phyloP scores from a whole-genome alignment of 345 rosid species.

The Euphorbia lathyris region DNA sequence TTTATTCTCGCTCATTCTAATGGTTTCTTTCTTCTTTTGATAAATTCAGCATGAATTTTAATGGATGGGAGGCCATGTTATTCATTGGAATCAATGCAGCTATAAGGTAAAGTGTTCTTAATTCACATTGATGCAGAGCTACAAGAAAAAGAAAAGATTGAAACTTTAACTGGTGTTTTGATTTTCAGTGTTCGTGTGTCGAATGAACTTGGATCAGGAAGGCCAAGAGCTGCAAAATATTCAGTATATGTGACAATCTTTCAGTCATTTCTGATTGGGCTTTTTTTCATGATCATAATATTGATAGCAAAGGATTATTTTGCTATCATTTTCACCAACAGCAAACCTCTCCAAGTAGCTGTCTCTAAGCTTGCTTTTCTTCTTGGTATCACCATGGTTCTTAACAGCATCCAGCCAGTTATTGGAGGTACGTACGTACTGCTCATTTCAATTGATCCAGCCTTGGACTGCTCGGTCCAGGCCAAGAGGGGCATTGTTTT shows the following conservation, averaged over 20 bases:
- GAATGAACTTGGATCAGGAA: conserved; percentile 73
- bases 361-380: conserved; percentile 59
- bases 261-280: conserved; percentile 58
- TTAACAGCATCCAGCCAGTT: conserved; percentile 84
- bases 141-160: neutral
- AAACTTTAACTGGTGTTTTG: neutral
- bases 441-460: too few relatives aligned
- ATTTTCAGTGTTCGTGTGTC: conserved; percentile 65
- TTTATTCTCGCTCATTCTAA: neutral
- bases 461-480: too few relatives aligned
- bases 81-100: conserved; percentile 79
- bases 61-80: conserved; percentile 73
- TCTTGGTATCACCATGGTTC: conserved; percentile 76
- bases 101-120: conserved; percentile 39
- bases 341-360: conserved; percentile 44
- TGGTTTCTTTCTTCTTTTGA: neutral
- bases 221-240: conserved; percentile 75
- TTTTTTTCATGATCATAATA: conserved; percentile 55
- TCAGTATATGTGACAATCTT: conserved; percentile 50
- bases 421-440: conserved; percentile 61
- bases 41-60: conserved; percentile 63
- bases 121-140: neutral
- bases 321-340: conserved; percentile 59
- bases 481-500: too few relatives aligned
- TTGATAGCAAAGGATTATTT: conserved; percentile 51